Evolutionary conservation across 371 early-diverging fungal genomes (phyloP).

Genomic region (Mortierella sp.): DNA sequence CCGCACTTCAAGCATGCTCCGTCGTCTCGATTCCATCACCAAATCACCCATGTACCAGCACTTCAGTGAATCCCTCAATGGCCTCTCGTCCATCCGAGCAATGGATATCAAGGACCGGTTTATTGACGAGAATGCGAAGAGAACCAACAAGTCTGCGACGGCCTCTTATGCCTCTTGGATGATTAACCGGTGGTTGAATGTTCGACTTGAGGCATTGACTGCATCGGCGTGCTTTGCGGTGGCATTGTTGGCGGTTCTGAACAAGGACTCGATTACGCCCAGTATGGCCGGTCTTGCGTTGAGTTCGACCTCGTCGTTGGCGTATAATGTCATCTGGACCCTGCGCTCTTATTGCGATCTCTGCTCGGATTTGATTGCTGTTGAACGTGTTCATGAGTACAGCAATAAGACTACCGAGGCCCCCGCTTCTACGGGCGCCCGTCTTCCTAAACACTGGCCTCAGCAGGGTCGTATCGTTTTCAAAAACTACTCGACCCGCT

Average conservation of each 20-base stretch:
- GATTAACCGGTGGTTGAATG: constrained; percentile 88
- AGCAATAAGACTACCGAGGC: constrained; percentile 83
- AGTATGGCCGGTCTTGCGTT: constrained; percentile 79
- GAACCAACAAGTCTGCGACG: constrained; percentile 57
- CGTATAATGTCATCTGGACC: constrained; percentile 80
- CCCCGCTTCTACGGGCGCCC: constrained; percentile 74
- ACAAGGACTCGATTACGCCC: constrained; percentile 34
- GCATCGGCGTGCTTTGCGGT: constrained; percentile 76
- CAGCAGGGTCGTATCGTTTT: constrained; percentile 78
- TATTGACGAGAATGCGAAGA: constrained; percentile 58
- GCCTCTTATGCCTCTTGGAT: constrained; percentile 70
- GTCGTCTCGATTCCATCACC: constrained; percentile 86
- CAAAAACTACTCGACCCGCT: constrained; percentile 78
- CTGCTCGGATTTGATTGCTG: constrained; percentile 86
- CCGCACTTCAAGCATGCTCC: constrained; percentile 79
- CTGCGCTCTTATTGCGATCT: constrained; percentile 79
- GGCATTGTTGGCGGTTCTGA: constrained; percentile 75
- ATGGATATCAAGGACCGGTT: constrained; percentile 71
- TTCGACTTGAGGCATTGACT: constrained; percentile 80
- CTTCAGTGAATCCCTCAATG: constrained; percentile 84
- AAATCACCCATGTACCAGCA: constrained; percentile 90
- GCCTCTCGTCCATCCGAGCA: constrained; percentile 88
- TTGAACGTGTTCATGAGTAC: constrained; percentile 86
- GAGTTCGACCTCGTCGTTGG: background rate
- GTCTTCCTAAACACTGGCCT: constrained; percentile 71